A percentile compares a stretch with the other conserved stretches of the same genome.
Conservation (phyloP, 2,329 filamentous ascomycete species). For the Fusarium sp. region DNA sequence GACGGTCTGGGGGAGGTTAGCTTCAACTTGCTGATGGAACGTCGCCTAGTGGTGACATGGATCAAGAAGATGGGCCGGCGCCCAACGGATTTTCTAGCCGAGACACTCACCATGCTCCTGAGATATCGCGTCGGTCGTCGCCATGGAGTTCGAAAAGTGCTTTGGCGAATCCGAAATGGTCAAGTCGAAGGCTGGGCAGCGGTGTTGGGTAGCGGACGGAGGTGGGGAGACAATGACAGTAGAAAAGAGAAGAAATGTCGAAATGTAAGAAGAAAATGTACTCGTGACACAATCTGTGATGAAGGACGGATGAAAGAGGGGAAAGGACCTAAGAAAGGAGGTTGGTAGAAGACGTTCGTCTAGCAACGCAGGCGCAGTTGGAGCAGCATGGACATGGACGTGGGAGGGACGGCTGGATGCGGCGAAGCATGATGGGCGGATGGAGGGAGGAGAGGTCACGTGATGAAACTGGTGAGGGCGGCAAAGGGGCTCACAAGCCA, state of each 20-base stretch:
- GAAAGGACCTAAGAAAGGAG: constrained; percentile 33
- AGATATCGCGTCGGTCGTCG: constrained; percentile 43
- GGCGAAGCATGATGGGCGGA: constrained; percentile 36
- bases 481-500: constrained; percentile 6
- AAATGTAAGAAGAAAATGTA: constrained; percentile 8
- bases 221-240: constrained; percentile 35
- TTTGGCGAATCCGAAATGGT: constrained; percentile 17
- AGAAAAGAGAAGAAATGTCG: constrained; percentile 11
- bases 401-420: constrained; percentile 32
- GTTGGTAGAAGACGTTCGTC: constrained; percentile 33
- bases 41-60: constrained; percentile 17
- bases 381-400: constrained; percentile 24
- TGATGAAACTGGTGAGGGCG: constrained; percentile 17
- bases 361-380: constrained; percentile 10
- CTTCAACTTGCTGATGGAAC: constrained; percentile 11
- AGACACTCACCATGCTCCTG: constrained; percentile 41
- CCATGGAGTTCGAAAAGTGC: constrained; percentile 36
- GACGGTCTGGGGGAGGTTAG: constrained; percentile 70
- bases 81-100: not conserved
- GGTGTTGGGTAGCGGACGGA: constrained; percentile 34
- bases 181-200: constrained; percentile 24
- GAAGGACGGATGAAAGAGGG: constrained; percentile 26
- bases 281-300: constrained; percentile 16
- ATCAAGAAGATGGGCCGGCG: not conserved
- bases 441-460: constrained; percentile 25